Evolutionary conservation across 2,329 filamentous ascomycete genomes (phyloP).

Genomic region (Colletotrichum theobromicola): DNA sequence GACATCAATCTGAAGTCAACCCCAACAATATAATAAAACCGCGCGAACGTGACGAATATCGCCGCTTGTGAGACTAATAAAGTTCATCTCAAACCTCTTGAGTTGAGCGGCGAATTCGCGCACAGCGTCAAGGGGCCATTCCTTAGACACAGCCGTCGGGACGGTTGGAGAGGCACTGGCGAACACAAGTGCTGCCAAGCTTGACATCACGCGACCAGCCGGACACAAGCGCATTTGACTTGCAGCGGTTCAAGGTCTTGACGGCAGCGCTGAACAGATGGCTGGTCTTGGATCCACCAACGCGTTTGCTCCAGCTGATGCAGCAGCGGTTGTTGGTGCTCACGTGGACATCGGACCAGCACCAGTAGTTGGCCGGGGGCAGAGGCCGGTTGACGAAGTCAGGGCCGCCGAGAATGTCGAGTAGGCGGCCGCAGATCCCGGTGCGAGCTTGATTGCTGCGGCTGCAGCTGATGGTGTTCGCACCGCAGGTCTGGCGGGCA

Average conservation of each 20-base stretch:
- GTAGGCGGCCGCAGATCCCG: background rate
- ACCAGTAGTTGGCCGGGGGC: background rate
- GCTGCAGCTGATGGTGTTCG: background rate
- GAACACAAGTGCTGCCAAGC: rapidly evolving
- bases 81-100: constrained; percentile 49
- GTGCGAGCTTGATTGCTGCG: rapidly evolving
- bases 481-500: rapidly evolving
- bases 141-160: background rate
- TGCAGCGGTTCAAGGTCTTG: background rate
- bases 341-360: background rate
- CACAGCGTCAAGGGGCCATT: constrained; percentile 36
- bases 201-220: background rate
- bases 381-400: background rate
- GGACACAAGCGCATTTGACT: rapidly evolving
- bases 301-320: background rate
- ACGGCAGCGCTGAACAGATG: background rate
- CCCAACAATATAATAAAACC: no score
- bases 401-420: background rate
- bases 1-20: background rate
- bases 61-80: constrained; percentile 33
- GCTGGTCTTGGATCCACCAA: rapidly evolving
- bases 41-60: no score
- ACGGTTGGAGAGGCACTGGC: background rate
- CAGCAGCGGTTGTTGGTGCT: background rate
- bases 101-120: constrained; percentile 51